Evolutionary conservation across 129 eudicot species (phyloP).

Genomic region (Flaveria ramosissima): DNA sequence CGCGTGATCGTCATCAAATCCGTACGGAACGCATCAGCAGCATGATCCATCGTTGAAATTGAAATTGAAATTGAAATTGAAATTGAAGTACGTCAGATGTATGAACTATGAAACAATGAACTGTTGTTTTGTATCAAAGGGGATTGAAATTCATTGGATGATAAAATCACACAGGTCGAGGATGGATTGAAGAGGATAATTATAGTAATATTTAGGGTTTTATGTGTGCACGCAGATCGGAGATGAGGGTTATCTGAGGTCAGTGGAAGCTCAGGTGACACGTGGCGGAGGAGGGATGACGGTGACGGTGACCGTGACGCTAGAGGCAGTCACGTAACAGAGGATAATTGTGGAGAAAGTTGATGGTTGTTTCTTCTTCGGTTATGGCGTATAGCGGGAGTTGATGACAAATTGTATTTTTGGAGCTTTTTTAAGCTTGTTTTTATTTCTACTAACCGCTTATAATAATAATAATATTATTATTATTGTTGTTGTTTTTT

Average conservation of each 20-base stretch:
- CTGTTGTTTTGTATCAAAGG: too few species aligned
- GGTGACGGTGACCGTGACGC: constrained; percentile 36
- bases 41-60: constrained; percentile 99
- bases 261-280: constrained; percentile 46
- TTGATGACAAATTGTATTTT: not conserved
- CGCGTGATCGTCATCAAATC: constrained; percentile 97
- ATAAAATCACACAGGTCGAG: constrained; percentile 34
- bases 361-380: constrained; percentile 12
- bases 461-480: too few species aligned
- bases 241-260: constrained; percentile 44
- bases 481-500: too few species aligned
- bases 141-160: constrained; percentile 38
- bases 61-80: too few species aligned
- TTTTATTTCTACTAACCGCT: too few species aligned
- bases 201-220: not conserved
- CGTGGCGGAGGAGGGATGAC: constrained; percentile 36
- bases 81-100: too few species aligned
- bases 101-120: too few species aligned
- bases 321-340: constrained; percentile 35
- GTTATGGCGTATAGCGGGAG: not conserved
- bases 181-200: not conserved
- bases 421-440: too few species aligned
- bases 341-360: not conserved
- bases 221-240: too few species aligned
- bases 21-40: constrained; percentile 80